Conservation (phyloP, 179 eudicot genomes). For the Amaranthus tricolor region DNA sequence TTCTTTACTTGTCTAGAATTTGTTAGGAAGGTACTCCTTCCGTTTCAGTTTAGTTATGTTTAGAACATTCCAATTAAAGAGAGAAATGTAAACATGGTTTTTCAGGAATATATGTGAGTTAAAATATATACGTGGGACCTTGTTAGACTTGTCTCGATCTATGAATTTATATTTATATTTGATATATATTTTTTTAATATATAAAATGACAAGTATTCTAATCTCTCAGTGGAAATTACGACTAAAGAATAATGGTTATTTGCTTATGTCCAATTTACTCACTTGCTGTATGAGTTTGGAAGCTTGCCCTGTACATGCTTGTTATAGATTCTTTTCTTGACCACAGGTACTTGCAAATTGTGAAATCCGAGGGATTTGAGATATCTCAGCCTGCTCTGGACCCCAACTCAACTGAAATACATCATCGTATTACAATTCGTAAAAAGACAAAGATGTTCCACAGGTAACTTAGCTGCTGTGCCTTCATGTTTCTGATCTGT, state of each 20-base stretch:
- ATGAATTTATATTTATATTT: no score
- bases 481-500: not conserved
- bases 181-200: no score
- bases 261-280: not conserved
- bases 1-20: not conserved
- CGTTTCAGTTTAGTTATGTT: no score
- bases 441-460: slow-evolving; percentile 55
- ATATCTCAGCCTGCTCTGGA: slow-evolving; percentile 98
- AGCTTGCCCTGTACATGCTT: not conserved
- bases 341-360: slow-evolving; percentile 71
- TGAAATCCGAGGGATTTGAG: slow-evolving; percentile 67
- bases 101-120: no score
- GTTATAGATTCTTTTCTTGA: slow-evolving; percentile 6
- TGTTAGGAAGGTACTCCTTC: no score
- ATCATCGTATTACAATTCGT: slow-evolving; percentile 87
- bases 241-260: not conserved
- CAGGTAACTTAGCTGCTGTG: slow-evolving; percentile 40
- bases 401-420: slow-evolving; percentile 88
- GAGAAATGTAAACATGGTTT: no score
- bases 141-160: no score
- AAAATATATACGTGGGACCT: no score
- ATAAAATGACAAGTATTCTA: no score
- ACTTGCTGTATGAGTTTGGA: not conserved
- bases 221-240: not conserved
- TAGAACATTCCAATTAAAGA: no score